These are phyloP conservation scores for Hypomontagnella submonticulosa DNA, from an alignment of 495 filamentous ascomycete species.

Conservation along the genomic window DNA sequence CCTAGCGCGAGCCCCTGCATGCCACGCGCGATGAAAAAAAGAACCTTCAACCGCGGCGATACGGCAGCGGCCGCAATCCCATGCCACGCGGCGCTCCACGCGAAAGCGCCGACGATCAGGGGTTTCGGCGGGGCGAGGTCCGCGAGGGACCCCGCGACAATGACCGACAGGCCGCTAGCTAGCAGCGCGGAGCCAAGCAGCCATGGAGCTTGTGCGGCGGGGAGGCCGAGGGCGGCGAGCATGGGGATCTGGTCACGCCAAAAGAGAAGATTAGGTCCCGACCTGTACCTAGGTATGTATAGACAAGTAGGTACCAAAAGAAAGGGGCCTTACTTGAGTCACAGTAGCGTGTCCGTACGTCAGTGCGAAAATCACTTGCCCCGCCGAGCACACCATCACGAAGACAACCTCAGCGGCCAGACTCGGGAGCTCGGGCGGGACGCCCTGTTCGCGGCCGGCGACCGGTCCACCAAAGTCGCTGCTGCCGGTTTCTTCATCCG, in stretches of 20 bases:
- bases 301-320: too few relatives aligned
- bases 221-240: slow-evolving; percentile 50
- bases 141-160: slow-evolving; percentile 57
- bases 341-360: slow-evolving; percentile 57
- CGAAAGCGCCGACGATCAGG: slow-evolving; percentile 58
- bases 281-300: too few relatives aligned
- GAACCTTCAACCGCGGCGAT: slow-evolving; percentile 51
- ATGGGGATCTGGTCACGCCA: slow-evolving; percentile 47
- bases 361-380: slow-evolving; percentile 60
- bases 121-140: slow-evolving; percentile 56
- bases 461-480: neutral
- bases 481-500: slow-evolving; percentile 21
- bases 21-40: slow-evolving; percentile 65
- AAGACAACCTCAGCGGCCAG: slow-evolving; percentile 55
- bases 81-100: slow-evolving; percentile 59
- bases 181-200: slow-evolving; percentile 55
- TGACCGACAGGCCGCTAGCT: slow-evolving; percentile 58
- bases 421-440: slow-evolving; percentile 52
- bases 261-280: too few relatives aligned
- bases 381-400: slow-evolving; percentile 57
- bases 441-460: slow-evolving; percentile 39
- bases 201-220: slow-evolving; percentile 57
- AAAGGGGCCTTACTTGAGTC: slow-evolving; percentile 6
- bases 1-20: slow-evolving; percentile 69
- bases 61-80: slow-evolving; percentile 54